Base-by-base conservation (phyloP, 2,329 filamentous ascomycete genomes). In the Uncinocarpus reesii region DNA sequence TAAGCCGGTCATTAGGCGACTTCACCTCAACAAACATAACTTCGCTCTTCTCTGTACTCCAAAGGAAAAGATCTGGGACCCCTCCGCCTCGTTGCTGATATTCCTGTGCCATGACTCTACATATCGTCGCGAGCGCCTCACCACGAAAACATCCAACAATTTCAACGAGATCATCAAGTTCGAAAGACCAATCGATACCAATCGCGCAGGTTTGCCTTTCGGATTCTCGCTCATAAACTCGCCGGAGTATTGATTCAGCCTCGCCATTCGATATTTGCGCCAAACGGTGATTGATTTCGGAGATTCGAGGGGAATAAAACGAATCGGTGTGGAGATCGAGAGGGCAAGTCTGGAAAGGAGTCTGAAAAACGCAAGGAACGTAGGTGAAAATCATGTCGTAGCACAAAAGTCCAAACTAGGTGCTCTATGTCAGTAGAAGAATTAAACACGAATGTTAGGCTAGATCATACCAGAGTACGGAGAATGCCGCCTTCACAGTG, bases 341-440 rank as follows among this genome's bases (percentile, higher is more conserved):
- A 1, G 92, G 92, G 60, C 87, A 95, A 0, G 87, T 94, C 66
- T 98, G 92, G 62, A 86, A 98, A 1, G 84, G 79, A 4, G 92
- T 98, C 63, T 96, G 90, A 65, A 98, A 98, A 48, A 98, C 90
- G 58, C 96, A 95, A 21, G 92, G 90, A 4, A 96, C 78, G 65
- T 94, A 95, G 21, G 87, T 74, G 67, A 96, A 96, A 5, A 98
- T 71, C 20, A 96, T 78, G 65, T 98, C 90, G 70, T 83, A 92
- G 71, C 96, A 95, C 15, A 98, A 78, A 60, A 92, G 90, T 11
- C 81, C 84, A 65, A 89, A 89, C 21, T 67, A 26, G 7, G 3
- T 2, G 32, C 8, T 34, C 11, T 21, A 10, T n/a, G 21, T 38
- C 1, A 46, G 18, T 15, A 21, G 23, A 8, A 40, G 23, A 28